phyloP scores from a whole-genome alignment of 139 green algal species.

The Chlamydomonas eustigma region DNA sequence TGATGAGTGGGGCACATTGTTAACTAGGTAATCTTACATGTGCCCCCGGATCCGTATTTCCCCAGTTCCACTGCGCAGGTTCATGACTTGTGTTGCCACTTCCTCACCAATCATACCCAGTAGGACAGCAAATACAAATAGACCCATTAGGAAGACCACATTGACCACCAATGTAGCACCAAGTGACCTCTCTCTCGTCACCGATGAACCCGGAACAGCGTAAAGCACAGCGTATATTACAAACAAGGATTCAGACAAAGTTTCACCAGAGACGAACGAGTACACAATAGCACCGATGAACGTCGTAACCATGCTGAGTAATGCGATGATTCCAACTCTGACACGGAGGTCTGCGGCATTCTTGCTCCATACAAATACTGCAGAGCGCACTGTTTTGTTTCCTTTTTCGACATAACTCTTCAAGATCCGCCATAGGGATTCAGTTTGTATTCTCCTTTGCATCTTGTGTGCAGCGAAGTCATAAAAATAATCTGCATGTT shows the following conservation, averaged over 20 bases:
- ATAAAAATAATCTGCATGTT: too few species aligned
- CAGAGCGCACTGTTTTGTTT: too few species aligned
- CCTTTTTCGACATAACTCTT: too few species aligned
- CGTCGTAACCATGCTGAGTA: background rate
- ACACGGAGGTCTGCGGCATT: background rate
- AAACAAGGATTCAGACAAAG: background rate
- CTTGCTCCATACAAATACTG: background rate
- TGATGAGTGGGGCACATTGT: background rate
- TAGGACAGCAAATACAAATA: conserved; percentile 11
- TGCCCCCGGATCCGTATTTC: background rate
- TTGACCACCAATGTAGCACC: background rate
- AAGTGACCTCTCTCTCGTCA: background rate
- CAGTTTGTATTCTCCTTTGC: too few species aligned
- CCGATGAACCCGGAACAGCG: background rate
- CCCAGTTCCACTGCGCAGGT: conserved; percentile 3
- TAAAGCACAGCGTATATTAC: background rate
- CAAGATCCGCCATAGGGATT: too few species aligned
- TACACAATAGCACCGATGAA: background rate
- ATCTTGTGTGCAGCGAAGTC: too few species aligned
- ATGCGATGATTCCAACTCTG: background rate
- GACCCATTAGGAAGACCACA: background rate
- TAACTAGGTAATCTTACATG: too few species aligned
- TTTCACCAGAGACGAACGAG: background rate
- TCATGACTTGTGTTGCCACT: conserved; percentile 4
- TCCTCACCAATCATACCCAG: conserved; percentile 14